A percentile compares a stretch with the other conserved stretches of the same genome.
Conservation (phyloP, 352 stramenopile species). For the Pythium periplocum region DNA sequence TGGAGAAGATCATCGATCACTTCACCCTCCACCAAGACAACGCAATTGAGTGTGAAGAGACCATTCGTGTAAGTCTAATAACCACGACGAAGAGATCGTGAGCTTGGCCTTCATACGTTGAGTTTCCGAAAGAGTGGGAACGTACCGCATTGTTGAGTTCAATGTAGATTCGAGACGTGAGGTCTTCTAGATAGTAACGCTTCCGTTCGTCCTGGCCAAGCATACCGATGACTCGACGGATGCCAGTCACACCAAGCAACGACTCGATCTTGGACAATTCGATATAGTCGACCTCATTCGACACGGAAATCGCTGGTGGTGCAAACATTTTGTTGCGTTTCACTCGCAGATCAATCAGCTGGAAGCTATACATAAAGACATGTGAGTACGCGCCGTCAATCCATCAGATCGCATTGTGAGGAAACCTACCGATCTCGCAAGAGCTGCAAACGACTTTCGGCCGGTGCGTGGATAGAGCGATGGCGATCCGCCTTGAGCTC, state of each 20-base stretch:
- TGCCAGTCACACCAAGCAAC: conserved; percentile 68
- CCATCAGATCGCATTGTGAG: too few species aligned
- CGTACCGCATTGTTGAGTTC: conserved; percentile 62
- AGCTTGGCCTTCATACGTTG: not conserved
- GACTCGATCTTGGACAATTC: conserved; percentile 87
- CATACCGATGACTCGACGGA: conserved; percentile 81
- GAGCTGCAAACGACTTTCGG: conserved; percentile 56
- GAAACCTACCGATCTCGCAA: conserved; percentile 45
- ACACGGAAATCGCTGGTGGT: conserved; percentile 44
- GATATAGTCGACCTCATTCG: conserved; percentile 63
- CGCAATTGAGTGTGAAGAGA: conserved; percentile 90
- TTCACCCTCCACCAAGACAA: conserved; percentile 91
- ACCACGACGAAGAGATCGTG: not conserved
- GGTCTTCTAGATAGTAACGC: conserved; percentile 73
- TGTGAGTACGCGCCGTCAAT: too few species aligned
- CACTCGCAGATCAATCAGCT: conserved; percentile 63
- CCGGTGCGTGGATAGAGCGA: conserved; percentile 47
- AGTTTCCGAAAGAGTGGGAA: not conserved
- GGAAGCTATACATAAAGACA: conserved; percentile 24
- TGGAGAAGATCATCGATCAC: conserved; percentile 90
- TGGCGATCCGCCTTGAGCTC: conserved; percentile 59
- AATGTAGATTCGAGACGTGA: conserved; percentile 77
- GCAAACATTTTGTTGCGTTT: conserved; percentile 83
- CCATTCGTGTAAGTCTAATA: conserved; percentile 72
- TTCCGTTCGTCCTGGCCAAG: conserved; percentile 80